Conservation (phyloP, 2,329 filamentous ascomycete genomes). For the Dactylellina haptotyla region DNA sequence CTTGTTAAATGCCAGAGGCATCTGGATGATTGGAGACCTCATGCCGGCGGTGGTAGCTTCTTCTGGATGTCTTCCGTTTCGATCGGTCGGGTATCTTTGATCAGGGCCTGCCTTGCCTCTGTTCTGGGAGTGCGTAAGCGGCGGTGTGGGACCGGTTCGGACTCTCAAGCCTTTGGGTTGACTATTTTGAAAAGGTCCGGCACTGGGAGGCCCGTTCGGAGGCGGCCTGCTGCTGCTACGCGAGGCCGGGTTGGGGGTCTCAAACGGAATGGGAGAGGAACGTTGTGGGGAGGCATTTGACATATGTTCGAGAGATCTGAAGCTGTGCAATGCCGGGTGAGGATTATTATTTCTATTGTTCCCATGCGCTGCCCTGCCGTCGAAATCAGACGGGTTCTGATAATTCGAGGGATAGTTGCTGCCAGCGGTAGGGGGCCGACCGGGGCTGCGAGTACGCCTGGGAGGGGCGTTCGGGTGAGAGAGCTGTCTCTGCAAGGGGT, state of each 20-base stretch:
- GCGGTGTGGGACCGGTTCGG: slow-evolving; percentile 51
- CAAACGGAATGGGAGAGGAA: slow-evolving; percentile 45
- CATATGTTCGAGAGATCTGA: slow-evolving; percentile 34
- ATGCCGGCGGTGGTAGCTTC: slow-evolving; percentile 34
- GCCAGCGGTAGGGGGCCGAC: slow-evolving; percentile 34
- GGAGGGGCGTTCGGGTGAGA: slow-evolving; percentile 48
- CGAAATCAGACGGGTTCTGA: slow-evolving; percentile 12
- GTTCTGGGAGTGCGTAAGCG: slow-evolving; percentile 49
- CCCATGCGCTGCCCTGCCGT: slow-evolving; percentile 11
- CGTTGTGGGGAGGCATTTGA: slow-evolving; percentile 47
- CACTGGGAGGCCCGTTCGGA: slow-evolving; percentile 40
- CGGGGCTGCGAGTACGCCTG: slow-evolving; percentile 39
- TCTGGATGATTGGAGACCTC: slow-evolving; percentile 53
- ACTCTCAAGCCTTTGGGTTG: slow-evolving; percentile 51
- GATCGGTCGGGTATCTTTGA: slow-evolving; percentile 46
- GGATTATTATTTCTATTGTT: background rate
- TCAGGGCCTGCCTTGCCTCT: slow-evolving; percentile 34
- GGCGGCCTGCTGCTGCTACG: slow-evolving; percentile 45
- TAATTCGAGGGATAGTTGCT: slow-evolving; percentile 1
- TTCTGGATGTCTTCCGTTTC: slow-evolving; percentile 47
- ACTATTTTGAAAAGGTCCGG: slow-evolving; percentile 49
- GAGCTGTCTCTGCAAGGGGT: slow-evolving; percentile 49
- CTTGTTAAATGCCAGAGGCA: slow-evolving; percentile 54
- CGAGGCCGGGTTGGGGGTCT: slow-evolving; percentile 26
- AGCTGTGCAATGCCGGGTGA: slow-evolving; percentile 38